These are phyloP conservation scores for Metschnikowia lachancei DNA, from an alignment of 805 yeast species.

Conservation along the genomic window DNA sequence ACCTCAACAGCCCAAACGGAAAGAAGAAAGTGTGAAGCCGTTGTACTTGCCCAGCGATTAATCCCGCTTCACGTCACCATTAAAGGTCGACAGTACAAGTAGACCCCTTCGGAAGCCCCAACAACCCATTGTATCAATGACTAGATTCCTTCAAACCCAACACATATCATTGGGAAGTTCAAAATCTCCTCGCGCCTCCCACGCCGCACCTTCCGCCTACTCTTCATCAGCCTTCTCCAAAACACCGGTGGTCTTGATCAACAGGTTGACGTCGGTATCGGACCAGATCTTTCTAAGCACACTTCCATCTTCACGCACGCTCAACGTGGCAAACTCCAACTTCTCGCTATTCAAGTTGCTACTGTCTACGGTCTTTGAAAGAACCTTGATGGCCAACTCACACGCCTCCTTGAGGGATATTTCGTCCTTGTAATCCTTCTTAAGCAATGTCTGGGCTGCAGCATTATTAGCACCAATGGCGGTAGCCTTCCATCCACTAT, in stretches of 20 bases:
- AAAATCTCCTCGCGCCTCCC: too few relatives aligned
- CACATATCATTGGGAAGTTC: too few relatives aligned
- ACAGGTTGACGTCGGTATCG: conserved; percentile 69
- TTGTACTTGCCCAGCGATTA: too few relatives aligned
- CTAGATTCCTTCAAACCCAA: not conserved
- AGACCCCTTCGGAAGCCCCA: too few relatives aligned
- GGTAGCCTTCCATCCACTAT: conserved; percentile 98
- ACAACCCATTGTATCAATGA: too few relatives aligned
- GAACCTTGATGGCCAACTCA: conserved; percentile 83
- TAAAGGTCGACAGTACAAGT: too few relatives aligned
- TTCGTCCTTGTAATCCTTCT: conserved; percentile 91
- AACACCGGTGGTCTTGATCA: conserved; percentile 72
- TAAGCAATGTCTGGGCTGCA: conserved; percentile 91
- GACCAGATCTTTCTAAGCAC: conserved; percentile 73
- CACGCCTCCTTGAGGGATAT: conserved; percentile 71
- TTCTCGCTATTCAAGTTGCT: conserved; percentile 83
- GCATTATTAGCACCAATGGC: conserved; percentile 94
- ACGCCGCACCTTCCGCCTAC: too few relatives aligned
- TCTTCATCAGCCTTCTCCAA: conserved; percentile 38
- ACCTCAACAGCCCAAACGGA: too few relatives aligned
- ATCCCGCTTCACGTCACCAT: too few relatives aligned
- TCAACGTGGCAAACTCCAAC: conserved; percentile 83
- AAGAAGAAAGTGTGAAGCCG: too few relatives aligned
- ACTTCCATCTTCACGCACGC: conserved; percentile 46
- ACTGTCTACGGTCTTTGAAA: conserved; percentile 91